These are phyloP conservation scores for Cadophora luteo-olivacea DNA, from an alignment of 2,329 filamentous ascomycete species.

Conservation along the genomic window DNA sequence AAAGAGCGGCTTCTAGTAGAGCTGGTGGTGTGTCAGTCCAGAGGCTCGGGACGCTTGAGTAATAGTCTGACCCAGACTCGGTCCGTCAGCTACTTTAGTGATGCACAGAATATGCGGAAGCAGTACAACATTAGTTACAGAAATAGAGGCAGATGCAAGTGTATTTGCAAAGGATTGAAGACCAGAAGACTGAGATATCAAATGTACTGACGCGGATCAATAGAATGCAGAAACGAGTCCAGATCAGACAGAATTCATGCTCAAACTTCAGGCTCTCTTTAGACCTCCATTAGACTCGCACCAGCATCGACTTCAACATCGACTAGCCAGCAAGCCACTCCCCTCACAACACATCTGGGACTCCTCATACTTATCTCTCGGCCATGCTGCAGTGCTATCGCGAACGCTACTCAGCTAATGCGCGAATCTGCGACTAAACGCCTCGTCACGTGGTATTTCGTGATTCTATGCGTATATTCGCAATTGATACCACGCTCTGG, in stretches of 20 bases:
- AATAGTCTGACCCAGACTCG: neutral
- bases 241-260: neutral
- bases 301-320: neutral
- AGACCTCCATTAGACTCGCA: neutral
- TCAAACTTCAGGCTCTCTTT: constrained; percentile 6
- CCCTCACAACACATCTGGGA: neutral
- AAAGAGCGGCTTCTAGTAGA: constrained; percentile 6
- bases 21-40: neutral
- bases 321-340: constrained; percentile 10
- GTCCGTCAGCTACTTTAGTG: neutral
- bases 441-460: constrained; percentile 18
- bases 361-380: constrained; percentile 14
- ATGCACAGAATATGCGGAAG: neutral
- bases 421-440: neutral
- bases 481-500: neutral
- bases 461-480: constrained; percentile 19
- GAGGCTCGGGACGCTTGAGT: neutral
- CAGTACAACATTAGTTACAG: neutral
- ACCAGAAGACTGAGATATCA: neutral
- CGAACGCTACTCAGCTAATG: neutral
- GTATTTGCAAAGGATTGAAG: neutral
- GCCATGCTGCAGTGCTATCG: neutral
- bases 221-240: neutral
- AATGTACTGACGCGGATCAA: neutral
- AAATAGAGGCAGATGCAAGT: neutral